Evolutionary conservation across 2,329 filamentous ascomycete species (phyloP).

Genomic region (Aureobasidium sp.): DNA sequence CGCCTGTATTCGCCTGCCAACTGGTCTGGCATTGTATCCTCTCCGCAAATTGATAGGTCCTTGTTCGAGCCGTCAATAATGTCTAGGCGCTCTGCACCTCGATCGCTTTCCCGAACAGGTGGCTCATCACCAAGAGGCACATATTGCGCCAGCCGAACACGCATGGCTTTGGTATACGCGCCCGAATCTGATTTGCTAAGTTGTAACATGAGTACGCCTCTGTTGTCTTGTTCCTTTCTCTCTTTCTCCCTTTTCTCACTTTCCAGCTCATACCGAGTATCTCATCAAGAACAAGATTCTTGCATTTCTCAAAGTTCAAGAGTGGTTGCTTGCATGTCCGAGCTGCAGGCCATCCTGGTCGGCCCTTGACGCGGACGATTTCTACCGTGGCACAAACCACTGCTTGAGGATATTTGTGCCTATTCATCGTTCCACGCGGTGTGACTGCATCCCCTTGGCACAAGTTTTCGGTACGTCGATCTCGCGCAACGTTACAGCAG

Average conservation of each 20-base stretch:
- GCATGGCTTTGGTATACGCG: conserved; percentile 15
- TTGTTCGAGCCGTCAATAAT: conserved; percentile 7
- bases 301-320: not conserved
- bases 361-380: conserved; percentile 4
- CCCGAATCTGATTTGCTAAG: conserved; percentile 5
- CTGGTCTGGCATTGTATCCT: not conserved
- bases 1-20: conserved; percentile 1
- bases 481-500: conserved; percentile 14
- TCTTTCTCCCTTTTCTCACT: conserved; percentile 2
- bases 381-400: conserved; percentile 4
- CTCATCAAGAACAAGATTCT: not conserved
- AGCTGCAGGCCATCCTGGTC: conserved; percentile 14
- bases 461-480: conserved; percentile 28
- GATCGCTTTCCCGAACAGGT: conserved; percentile 11
- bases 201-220: conserved; percentile 6
- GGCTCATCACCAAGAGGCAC: conserved; percentile 9
- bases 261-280: not conserved
- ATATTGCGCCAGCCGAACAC: conserved; percentile 12
- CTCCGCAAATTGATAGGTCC: conserved; percentile 5
- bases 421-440: conserved; percentile 14
- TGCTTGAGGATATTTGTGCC: conserved; percentile 13
- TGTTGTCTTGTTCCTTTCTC: not conserved
- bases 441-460: conserved; percentile 22
- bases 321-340: conserved; percentile 12
- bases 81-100: conserved; percentile 11